Conservation (phyloP, 805 yeast species). For the Candida tibetensis region DNA sequence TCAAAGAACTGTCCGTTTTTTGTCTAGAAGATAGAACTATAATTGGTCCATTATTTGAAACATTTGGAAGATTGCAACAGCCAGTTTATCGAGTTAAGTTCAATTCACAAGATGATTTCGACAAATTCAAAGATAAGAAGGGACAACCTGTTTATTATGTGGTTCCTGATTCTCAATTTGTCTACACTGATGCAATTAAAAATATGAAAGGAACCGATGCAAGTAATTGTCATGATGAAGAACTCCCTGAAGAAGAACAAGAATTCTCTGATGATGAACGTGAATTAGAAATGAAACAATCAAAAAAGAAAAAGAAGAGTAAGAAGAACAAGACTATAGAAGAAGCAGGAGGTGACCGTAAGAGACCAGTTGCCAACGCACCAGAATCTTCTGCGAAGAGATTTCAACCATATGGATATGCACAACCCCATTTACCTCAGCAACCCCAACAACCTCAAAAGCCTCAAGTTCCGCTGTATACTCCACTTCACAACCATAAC, state of each 20-base stretch:
- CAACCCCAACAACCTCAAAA: slow-evolving; percentile 2
- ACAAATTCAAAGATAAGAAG: slow-evolving; percentile 42
- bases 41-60: slow-evolving; percentile 80
- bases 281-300: slow-evolving; percentile 67
- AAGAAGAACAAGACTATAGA: slow-evolving; percentile 24
- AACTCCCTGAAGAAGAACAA: slow-evolving; percentile 86
- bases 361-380: slow-evolving; percentile 4
- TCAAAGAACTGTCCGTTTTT: slow-evolving; percentile 76
- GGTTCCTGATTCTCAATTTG: slow-evolving; percentile 75
- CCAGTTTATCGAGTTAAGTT: slow-evolving; percentile 82
- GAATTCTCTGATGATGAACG: slow-evolving; percentile 94
- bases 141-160: slow-evolving; percentile 71
- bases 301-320: slow-evolving; percentile 53
- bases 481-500: slow-evolving; percentile 1
- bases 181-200: slow-evolving; percentile 70
- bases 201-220: slow-evolving; percentile 88
- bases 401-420: slow-evolving; percentile 23
- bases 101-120: slow-evolving; percentile 48
- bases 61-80: slow-evolving; percentile 79
- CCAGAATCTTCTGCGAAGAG: slow-evolving; percentile 9
- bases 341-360: slow-evolving; percentile 9
- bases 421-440: slow-evolving; percentile 10
- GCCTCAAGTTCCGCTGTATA: too few relatives aligned
- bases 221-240: slow-evolving; percentile 92
- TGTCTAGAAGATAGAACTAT: slow-evolving; percentile 70